Conservation (phyloP, 768 basidiomycete genomes). For the Hericium coralloides region DNA sequence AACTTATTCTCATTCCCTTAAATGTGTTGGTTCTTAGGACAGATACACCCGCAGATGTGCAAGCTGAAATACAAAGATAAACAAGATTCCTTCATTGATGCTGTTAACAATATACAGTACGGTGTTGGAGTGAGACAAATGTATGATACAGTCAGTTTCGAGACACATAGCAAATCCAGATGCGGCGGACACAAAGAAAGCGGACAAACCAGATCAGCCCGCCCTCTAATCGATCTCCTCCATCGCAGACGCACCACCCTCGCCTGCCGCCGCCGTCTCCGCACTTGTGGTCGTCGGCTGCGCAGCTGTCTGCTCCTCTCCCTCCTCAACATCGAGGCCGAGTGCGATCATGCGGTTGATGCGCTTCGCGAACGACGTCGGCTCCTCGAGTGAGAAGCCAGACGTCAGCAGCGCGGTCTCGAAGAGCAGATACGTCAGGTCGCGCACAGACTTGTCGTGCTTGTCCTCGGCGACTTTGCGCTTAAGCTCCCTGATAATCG, state of each 20-base stretch:
- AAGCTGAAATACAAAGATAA: no score
- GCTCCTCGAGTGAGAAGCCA: conserved; percentile 93
- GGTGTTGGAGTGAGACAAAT: no score
- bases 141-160: no score
- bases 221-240: conserved; percentile 87
- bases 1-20: no score
- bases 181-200: no score
- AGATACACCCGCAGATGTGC: no score
- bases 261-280: conserved; percentile 45
- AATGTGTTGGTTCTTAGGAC: no score
- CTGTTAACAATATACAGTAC: no score
- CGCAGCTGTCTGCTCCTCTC: conserved; percentile 42
- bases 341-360: conserved; percentile 97
- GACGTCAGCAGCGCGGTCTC: conserved; percentile 96
- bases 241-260: conserved; percentile 78
- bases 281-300: conserved; percentile 36
- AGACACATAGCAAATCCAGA: no score
- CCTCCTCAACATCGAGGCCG: conserved; percentile 66
- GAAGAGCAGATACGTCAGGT: conserved; percentile 91
- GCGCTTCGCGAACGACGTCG: conserved; percentile 89
- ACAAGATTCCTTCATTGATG: no score
- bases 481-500: conserved; percentile 95
- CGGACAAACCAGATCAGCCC: background rate
- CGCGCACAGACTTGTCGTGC: conserved; percentile 96
- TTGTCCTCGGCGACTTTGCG: conserved; percentile 94